Evolutionary conservation across 2,329 filamentous ascomycete species (phyloP), one percentile per base, ranked within the genome.

Genomic region (Mycosphaerella sp.): DNA sequence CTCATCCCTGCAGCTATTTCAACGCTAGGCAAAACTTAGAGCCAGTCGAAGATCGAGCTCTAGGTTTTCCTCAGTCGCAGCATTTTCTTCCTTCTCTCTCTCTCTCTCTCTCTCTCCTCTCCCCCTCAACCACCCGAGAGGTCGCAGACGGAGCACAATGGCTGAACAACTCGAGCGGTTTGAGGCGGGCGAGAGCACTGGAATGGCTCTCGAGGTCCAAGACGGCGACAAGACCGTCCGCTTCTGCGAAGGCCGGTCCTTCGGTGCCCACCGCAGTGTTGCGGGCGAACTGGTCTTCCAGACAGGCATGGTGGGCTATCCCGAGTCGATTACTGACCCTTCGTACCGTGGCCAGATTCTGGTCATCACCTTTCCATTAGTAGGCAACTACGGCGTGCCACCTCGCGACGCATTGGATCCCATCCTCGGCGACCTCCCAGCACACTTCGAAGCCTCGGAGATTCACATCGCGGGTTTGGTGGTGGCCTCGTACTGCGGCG

Each of bases 271-370:
- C 67, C 95, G 90, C 80, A 95, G 88, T 75, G 83, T 94, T 66
- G 87, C 91, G 60, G 93, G 93, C 71, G 93, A 98, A 78, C 79
- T 98, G 70, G 93, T 98, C 73, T 98, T 98, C 77, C 91, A 97
- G 79, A 98, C 93, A 52, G 93, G 93, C 72, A 95, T 97, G 90
- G 93, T 97, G 63, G 93, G 93, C 67, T 98, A 98, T 70, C 90
- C 93, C 37, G 93, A 98, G 77, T 94, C 86, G 42, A 79, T 93
- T 63, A 91, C 87, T 55, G 87, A 93, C 68, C 87, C 87, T 60
- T 91, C 87, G 44, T 91, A 93, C 73, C 85, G 86, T 44, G 87
- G 87, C 56, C 91, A 98, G 75, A 95, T 98, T 63, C 80, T 98
- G 63, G 90, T 97, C 71, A 84, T 97, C 66, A 98, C 91, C 48